A percentile compares a stretch with the other conserved stretches of the same genome.
Evolutionary conservation across 2,329 filamentous ascomycete species (phyloP).

Genomic region (Botrytis cinerea): DNA sequence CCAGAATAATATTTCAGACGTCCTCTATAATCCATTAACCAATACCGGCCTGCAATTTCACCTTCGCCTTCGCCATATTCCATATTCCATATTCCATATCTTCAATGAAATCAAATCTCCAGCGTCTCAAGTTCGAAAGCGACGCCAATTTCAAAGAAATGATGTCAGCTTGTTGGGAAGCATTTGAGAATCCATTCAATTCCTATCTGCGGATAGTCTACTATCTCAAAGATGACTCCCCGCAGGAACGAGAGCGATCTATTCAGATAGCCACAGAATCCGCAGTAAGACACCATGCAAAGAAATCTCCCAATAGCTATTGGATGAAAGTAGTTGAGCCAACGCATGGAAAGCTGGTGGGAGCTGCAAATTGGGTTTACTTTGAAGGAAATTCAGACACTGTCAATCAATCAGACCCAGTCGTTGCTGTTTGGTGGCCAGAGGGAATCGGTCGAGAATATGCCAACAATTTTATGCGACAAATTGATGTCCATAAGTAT

Average conservation of each 20-base stretch:
- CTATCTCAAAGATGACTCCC: not conserved
- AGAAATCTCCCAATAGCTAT: not conserved
- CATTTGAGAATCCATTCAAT: not conserved
- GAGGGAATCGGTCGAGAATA: not conserved
- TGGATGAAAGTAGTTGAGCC: constrained; percentile 10
- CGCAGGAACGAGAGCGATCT: not conserved
- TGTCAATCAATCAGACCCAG: not conserved
- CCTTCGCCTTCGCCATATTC: not conserved
- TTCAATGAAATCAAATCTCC: not conserved
- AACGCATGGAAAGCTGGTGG: not conserved
- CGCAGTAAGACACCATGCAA: not conserved
- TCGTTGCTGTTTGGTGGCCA: not conserved
- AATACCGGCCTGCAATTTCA: not conserved
- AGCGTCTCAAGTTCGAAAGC: not conserved
- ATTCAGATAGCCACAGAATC: not conserved
- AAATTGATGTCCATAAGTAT: not conserved
- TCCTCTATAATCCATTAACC: not conserved
- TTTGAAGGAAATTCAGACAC: not conserved
- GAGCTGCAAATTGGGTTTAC: constrained; percentile 4
- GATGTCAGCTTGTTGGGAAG: not conserved
- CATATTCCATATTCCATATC: not conserved
- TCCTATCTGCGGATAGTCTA: constrained; percentile 1
- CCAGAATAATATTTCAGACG: not conserved
- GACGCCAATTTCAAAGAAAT: not conserved
- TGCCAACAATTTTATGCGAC: not conserved